These are phyloP conservation scores for Haplosporangium gracile DNA, from an alignment of 192 early-diverging fungal genomes.

Conservation along the genomic window DNA sequence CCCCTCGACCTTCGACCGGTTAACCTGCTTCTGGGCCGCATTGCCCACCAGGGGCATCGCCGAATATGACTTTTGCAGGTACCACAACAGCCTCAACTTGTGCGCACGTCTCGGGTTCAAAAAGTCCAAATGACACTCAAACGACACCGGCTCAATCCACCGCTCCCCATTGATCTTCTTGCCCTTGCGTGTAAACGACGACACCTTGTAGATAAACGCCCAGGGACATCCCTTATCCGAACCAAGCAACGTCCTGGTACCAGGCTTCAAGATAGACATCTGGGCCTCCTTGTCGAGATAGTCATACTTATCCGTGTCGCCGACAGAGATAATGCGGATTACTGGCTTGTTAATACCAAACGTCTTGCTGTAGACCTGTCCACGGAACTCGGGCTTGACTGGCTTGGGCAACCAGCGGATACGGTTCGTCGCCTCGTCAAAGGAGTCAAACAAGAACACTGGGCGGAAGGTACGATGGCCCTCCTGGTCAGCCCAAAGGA, in stretches of 20 bases:
- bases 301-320: constrained; percentile 56
- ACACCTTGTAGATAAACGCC: constrained; percentile 58
- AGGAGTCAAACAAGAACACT: constrained; percentile 56
- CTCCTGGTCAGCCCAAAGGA: constrained; percentile 61
- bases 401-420: constrained; percentile 51
- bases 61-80: constrained; percentile 45
- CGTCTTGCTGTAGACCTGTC: constrained; percentile 58
- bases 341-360: constrained; percentile 57
- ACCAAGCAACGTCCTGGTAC: constrained; percentile 50
- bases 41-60: constrained; percentile 33
- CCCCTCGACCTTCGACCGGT: constrained; percentile 47
- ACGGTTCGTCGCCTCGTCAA: constrained; percentile 56
- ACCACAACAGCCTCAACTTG: constrained; percentile 47
- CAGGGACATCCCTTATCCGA: constrained; percentile 56
- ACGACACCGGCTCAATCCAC: constrained; percentile 52
- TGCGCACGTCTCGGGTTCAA: constrained; percentile 59
- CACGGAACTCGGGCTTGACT: constrained; percentile 29
- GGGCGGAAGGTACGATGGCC: constrained; percentile 58
- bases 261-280: constrained; percentile 56
- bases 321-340: constrained; percentile 58
- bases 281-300: constrained; percentile 60
- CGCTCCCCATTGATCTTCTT: constrained; percentile 59
- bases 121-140: constrained; percentile 59
- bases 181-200: constrained; percentile 56
- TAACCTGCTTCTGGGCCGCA: constrained; percentile 17